Evolutionary conservation across 2,329 filamentous ascomycete genomes (phyloP).

Genomic region (Celoporthe dispersa): DNA sequence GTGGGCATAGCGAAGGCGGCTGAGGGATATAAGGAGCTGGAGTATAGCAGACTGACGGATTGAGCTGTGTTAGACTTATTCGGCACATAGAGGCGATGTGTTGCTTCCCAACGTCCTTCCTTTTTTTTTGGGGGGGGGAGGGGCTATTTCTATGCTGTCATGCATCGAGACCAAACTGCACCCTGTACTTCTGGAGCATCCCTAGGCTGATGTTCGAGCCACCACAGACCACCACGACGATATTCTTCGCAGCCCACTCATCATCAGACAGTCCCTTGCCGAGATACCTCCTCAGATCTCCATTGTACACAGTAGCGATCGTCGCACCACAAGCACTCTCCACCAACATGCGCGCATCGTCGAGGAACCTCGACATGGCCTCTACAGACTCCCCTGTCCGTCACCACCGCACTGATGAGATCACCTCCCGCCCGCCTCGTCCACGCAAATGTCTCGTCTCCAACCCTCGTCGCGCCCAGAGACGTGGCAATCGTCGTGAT

Average conservation of each 20-base stretch:
- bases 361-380: slow-evolving; percentile 75
- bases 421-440: slow-evolving; percentile 49
- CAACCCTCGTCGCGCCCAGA: slow-evolving; percentile 71
- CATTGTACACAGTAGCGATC: slow-evolving; percentile 70
- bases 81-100: neutral
- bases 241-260: slow-evolving; percentile 68
- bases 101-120: neutral
- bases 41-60: slow-evolving; percentile 31
- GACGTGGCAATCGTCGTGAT: slow-evolving; percentile 76
- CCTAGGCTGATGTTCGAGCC: slow-evolving; percentile 69
- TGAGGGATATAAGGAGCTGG: slow-evolving; percentile 34
- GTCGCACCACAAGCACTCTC: slow-evolving; percentile 86
- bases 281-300: slow-evolving; percentile 63
- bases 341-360: slow-evolving; percentile 81
- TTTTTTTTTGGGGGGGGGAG: too few relatives aligned
- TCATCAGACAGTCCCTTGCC: slow-evolving; percentile 56
- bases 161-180: slow-evolving; percentile 45
- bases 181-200: slow-evolving; percentile 62
- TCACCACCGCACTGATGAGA: slow-evolving; percentile 64
- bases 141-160: neutral
- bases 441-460: slow-evolving; percentile 61
- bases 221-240: slow-evolving; percentile 87
- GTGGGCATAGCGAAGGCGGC: slow-evolving; percentile 24
- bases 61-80: neutral
- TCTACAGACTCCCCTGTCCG: slow-evolving; percentile 79